Evolutionary conservation across 768 basidiomycete genomes (phyloP).

Genomic region (Lactarius quietus): DNA sequence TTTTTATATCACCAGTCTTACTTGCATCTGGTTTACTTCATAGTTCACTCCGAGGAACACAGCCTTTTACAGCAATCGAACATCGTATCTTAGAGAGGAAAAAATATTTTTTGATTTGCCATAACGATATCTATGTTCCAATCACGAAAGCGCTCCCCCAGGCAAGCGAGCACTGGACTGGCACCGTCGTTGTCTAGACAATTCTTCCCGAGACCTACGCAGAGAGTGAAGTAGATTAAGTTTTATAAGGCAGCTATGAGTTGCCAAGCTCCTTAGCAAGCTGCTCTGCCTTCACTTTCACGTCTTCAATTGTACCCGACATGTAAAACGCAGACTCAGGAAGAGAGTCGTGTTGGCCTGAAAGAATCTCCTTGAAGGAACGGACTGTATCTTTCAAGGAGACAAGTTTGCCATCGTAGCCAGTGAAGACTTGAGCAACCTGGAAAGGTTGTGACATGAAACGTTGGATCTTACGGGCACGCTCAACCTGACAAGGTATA

Average conservation of each 20-base stretch:
- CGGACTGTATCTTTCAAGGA: constrained; percentile 93
- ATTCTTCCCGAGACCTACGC: constrained; percentile 4
- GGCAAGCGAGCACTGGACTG: not conserved
- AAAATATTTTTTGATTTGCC: constrained; percentile 10
- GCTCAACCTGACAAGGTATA: constrained; percentile 65
- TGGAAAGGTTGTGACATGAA: constrained; percentile 99
- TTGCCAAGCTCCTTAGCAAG: constrained; percentile 89
- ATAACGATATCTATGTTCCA: constrained; percentile 7
- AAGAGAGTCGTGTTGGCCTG: constrained; percentile 80
- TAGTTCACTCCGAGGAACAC: not conserved
- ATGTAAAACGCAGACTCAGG: constrained; percentile 99
- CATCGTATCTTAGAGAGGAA: not conserved
- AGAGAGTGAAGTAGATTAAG: constrained; percentile 8
- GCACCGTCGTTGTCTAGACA: constrained; percentile 6
- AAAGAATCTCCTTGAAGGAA: constrained; percentile 97
- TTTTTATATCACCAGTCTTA: not conserved
- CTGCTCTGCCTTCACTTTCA: constrained; percentile 95
- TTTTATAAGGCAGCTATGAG: constrained; percentile 29
- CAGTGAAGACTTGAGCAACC: constrained; percentile 99
- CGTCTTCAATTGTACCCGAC: constrained; percentile 96
- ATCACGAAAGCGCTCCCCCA: not conserved
- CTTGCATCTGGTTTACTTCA: not conserved
- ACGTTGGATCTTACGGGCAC: constrained; percentile 97
- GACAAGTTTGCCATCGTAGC: constrained; percentile 97
- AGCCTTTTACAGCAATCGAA: not conserved